Base-by-base conservation (phyloP, 2,329 filamentous ascomycete species). In the Zasmidium angulare region DNA sequence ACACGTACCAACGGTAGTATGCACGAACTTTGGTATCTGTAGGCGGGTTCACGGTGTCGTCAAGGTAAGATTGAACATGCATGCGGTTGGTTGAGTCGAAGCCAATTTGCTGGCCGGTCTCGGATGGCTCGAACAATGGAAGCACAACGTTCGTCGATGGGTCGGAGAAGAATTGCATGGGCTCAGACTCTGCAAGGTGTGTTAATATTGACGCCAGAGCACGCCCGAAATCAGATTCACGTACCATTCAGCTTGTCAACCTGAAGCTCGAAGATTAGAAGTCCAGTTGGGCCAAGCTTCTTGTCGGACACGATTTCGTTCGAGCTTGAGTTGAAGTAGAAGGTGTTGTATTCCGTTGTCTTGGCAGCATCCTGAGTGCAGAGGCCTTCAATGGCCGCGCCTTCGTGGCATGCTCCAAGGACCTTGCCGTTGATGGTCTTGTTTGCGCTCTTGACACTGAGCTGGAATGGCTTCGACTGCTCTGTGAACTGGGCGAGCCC, bases 361-460 rank as follows among this genome's bases (percentile, higher is more conserved):
- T 62, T 23, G 31, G 9, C 50, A 7, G 36, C 20, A 49, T 52
- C 20, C 31, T 56, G 60, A 19, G 78, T 61, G 62, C 80, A 81
- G 56, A 81, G 75, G 11, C 71, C 74, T 65, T 81, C 79, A 55
- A 81, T 79, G 3, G 74, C 79, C 20, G 80, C 79, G 26, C 80
- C 80, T 59, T 75, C 73, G 66, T 81, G 79, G 69, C 79, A 82
- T 56, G 79, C 67, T 3, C 65, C 66, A 17, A 82, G 74, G 55
- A 76, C 62, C 1, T 72, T 71, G 3, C 66, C 61, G 58, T 80
- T 76, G 1, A 19, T 4, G 17, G 22, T 22, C 48, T 50, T 26
- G 36, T 43, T 17, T 3, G 68, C 52, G 21, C 78, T 78, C 31
- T 69, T 54, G 43, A 81, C 59, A 47, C 76, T 64, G 21, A 82